Base-by-base conservation (phyloP, 331 rosid species). In the Dryas integrifolia region DNA sequence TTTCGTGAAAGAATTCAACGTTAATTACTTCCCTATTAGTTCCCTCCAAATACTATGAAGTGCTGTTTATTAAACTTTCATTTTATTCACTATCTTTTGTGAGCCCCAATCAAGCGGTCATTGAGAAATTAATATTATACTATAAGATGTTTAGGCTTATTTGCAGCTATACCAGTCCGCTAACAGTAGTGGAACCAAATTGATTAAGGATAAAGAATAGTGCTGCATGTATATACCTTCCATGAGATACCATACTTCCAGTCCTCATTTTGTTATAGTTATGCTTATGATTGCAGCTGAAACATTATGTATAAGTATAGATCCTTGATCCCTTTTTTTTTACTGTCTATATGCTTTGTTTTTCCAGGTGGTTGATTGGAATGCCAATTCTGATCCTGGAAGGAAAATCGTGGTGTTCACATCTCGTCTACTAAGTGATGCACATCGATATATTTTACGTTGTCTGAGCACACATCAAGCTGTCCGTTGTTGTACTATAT, bases 401-500 rank as follows among this genome's bases (percentile, higher is more conserved):
- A 77, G 69, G 67, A 90, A 93, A 80, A 66, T 90, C 40, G 91
- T 86, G 72, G 86, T 91, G 58, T 52, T 90, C 82, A 85, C 96
- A 69, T 89, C 97, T 15, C 82, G 89, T 74, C 85, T 93, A 38
- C 85, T 93, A 48, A 94, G 98, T 79, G 92, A 94, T 66, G 91
- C 96, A 61, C 98, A 91, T 84, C 97, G 98, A 73, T 93, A 89
- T 72, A 87, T 93, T 82, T 81, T 90, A 74, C 96, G 97, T 58
- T 93, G 98, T 80, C 85, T 93, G 75, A 81, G 86, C 75, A 73
- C 90, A 30, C 98, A 89, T 85, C 94, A 73, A 84, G 86, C 64
- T 76, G 86, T 90, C 77, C 88, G 14, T 49, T 78, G 39, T 52
- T 93, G 97, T 85, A 82, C 70, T 58, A 79, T 93, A 82, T 86